phyloP scores from a whole-genome alignment of 2,329 filamentous ascomycete species.

The Pyricularia sp. region DNA sequence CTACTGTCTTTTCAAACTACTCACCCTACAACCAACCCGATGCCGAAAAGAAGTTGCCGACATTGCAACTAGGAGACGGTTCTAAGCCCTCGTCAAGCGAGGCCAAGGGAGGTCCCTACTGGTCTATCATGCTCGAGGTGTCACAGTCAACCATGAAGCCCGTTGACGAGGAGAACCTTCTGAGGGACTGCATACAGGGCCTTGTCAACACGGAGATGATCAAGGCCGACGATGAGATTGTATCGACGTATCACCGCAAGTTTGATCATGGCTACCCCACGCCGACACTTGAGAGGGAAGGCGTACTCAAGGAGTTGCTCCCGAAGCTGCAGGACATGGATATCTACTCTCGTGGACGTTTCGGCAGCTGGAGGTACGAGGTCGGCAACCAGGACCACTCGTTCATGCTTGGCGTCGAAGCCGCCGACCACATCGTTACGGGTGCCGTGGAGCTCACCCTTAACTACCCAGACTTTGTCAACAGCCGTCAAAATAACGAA shows the following conservation, averaged over 20 bases:
- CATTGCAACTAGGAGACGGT: conserved; percentile 73
- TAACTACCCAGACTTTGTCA: conserved; percentile 96
- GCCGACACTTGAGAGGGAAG: conserved; percentile 86
- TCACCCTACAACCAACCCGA: conserved; percentile 95
- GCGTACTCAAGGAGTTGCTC: conserved; percentile 80
- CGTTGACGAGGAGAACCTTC: conserved; percentile 70
- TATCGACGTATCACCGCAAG: conserved; percentile 93
- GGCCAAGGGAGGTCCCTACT: conserved; percentile 84
- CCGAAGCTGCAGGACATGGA: conserved; percentile 83
- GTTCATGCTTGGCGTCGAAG: conserved; percentile 94
- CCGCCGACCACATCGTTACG: conserved; percentile 78
- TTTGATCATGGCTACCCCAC: conserved; percentile 99
- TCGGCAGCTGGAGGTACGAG: conserved; percentile 97
- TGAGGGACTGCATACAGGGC: conserved; percentile 87
- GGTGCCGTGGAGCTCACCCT: conserved; percentile 84
- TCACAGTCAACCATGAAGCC: conserved; percentile 94
- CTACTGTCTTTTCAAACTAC: conserved; percentile 99
- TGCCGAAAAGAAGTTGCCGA: conserved; percentile 70
- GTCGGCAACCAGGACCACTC: conserved; percentile 92
- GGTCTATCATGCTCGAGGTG: conserved; percentile 99
- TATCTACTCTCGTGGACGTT: conserved; percentile 91
- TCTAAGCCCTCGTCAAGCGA: conserved; percentile 61
- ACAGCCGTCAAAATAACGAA: conserved; percentile 57
- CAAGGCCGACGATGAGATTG: conserved; percentile 79
- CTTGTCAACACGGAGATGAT: conserved; percentile 98